These are phyloP conservation scores for Epichloe glyceriae DNA, from an alignment of 2,329 filamentous ascomycete genomes.

Conservation along the genomic window DNA sequence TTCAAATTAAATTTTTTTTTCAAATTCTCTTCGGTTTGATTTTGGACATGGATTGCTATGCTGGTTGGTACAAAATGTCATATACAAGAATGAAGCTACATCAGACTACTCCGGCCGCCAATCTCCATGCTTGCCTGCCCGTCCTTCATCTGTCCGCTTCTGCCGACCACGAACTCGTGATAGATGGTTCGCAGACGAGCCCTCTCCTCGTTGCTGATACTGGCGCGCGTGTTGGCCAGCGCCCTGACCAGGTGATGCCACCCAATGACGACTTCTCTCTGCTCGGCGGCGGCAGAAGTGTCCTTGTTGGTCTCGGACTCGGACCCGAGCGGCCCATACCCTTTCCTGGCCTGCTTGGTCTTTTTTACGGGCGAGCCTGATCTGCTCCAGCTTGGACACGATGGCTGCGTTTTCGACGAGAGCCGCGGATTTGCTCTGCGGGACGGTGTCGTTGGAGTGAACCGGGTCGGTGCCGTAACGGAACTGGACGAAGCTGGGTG, in stretches of 20 bases:
- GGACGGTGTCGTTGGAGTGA: constrained; percentile 25
- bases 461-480: constrained; percentile 54
- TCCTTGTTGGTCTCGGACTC: constrained; percentile 14
- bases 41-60: background rate
- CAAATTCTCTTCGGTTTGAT: background rate
- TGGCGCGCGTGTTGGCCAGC: constrained; percentile 63
- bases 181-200: constrained; percentile 70
- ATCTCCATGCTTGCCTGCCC: constrained; percentile 87
- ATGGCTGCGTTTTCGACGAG: constrained; percentile 70
- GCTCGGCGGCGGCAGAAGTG: constrained; percentile 19
- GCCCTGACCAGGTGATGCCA: constrained; percentile 76
- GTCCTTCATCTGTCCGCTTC: constrained; percentile 90
- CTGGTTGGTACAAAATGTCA: constrained; percentile 1
- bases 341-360: constrained; percentile 21
- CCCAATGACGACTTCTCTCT: constrained; percentile 62
- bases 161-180: constrained; percentile 77
- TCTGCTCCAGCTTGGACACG: constrained; percentile 65
- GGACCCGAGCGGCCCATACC: constrained; percentile 8
- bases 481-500: constrained; percentile 65
- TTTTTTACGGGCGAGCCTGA: constrained; percentile 55
- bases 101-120: constrained; percentile 83
- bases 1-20: background rate
- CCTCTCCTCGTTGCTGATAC: constrained; percentile 69
- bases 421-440: constrained; percentile 37
- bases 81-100: constrained; percentile 40